Evolutionary conservation across 148 eudicot species (phyloP), one percentile per base, ranked within the genome.

Genomic region (Polygonum maritimum): DNA sequence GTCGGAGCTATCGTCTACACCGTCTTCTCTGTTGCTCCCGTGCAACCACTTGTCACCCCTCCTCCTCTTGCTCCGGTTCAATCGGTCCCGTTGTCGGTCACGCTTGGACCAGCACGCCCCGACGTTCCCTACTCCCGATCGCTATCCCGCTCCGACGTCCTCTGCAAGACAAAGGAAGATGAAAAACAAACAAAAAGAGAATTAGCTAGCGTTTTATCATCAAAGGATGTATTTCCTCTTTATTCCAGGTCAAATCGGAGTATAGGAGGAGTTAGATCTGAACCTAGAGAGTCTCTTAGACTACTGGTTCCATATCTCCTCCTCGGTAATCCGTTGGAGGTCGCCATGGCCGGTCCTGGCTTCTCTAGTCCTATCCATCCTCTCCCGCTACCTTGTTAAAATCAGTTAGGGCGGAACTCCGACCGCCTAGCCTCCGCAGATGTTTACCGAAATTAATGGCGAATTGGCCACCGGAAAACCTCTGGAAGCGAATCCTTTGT

Each of bases 301-400:
- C 84, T 84, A 75, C 76, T 87, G 18, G 83, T 89, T 71, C 94
- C 60, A 45, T 86, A 92, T 40, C 92, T 63, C 16, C 98, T 78
- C 47, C 92, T 80, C 0, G 88, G 78, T 21, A 91, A 81, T 6
- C 96, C 94, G 74, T 91, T 91, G 1, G 87, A 62, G 16, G 82
- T 76, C 2, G 82, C 75, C 77, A 85, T 83, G 31, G 79, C 81
- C 49, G 86, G 85, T 83, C 45, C 97, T 82, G 2, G 86, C 88
- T 71, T 93, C 98, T 83, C 97, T 85, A 60, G 82, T 91, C 75
- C 96, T 85, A 75, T 93, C 98, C 98, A 93, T 93, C 75, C 74
- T 26, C 31, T 70, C 8, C 15, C 3, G 41, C 18, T 4, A 67
- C 41, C 71, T 72, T 16, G 51, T 72, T 19, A 7, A 72, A 48